Evolutionary conservation across 148 eudicot species (phyloP), one percentile per base, ranked within the genome.

Genomic region (Vaccinium darrowii): DNA sequence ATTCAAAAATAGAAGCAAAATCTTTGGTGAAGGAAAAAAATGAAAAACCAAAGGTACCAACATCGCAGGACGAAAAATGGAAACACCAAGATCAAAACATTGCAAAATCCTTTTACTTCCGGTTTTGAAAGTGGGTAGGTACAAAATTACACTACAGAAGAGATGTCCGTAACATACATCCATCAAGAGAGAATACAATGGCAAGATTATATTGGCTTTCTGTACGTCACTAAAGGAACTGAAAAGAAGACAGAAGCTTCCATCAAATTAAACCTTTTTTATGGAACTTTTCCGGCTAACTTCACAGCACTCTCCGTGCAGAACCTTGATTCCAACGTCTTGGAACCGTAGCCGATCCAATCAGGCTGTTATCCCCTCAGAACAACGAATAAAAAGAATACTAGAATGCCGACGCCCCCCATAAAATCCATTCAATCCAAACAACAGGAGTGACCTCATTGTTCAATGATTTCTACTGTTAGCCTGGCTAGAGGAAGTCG

Each of bases 401-500:
- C 36, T n/a, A 23, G 7, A 7, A 27, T 13, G 12, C 9, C 39
- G 7, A 51, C 80, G 73, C 53, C 63, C 53, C 63, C 58, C 14
- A 80, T 19, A 10, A 43, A 82, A 62, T 65, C 78, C n/a, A 62
- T 76, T 49, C 81, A 82, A 67, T 39, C 39, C 87, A 85, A 80
- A 58, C 77, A 71, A 30, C 27, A 52, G 14, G 7, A 75, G 76
- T n/a, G 11, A 30, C 52, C n/a, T 30, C 30, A 10, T 52, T 11
- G 36, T 52, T 79, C 79, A 92, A 76, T 85, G 78, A 87, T 92
- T 87, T 84, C 97, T 89, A 51, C 76, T 80, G 86, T 89, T 88
- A 30, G 88, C 90, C n/a, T 86, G 91, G 85, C 88, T 74, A 62
- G 92, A 90, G 36, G 97, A 93, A 39, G 92, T 86, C 19, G 96